phyloP scores from a whole-genome alignment of 352 stramenopile genomes.

The Plasmopara halstedii region DNA sequence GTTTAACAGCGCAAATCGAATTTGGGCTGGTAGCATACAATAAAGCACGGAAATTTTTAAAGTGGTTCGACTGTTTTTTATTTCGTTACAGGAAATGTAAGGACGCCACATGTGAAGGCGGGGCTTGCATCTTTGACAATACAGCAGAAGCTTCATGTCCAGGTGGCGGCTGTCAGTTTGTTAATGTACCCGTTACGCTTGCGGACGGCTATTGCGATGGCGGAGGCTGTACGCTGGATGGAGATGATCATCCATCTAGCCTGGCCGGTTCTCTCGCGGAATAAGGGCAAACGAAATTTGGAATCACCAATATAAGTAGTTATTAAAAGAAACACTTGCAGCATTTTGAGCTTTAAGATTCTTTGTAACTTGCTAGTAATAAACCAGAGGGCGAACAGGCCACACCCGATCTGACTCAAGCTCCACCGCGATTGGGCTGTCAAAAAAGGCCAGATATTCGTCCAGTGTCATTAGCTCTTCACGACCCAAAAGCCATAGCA shows the following conservation, averaged over 20 bases:
- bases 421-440: constrained; percentile 33
- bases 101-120: constrained; percentile 37
- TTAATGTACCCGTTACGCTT: constrained; percentile 35
- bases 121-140: constrained; percentile 46
- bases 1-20: constrained; percentile 3
- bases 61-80: constrained; percentile 24
- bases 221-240: constrained; percentile 41
- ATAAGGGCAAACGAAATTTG: constrained; percentile 8
- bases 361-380: constrained; percentile 30
- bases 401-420: constrained; percentile 71
- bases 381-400: constrained; percentile 60
- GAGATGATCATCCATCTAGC: constrained; percentile 30
- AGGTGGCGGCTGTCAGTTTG: constrained; percentile 46
- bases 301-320: no score
- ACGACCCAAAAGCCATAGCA: constrained; percentile 40
- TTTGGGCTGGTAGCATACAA: background rate
- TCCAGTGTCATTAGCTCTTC: constrained; percentile 64
- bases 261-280: constrained; percentile 36
- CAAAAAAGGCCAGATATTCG: constrained; percentile 44
- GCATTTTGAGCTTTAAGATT: background rate
- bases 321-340: no score
- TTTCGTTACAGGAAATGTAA: constrained; percentile 36
- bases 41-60: constrained; percentile 12
- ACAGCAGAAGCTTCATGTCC: constrained; percentile 28
- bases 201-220: constrained; percentile 47